Percentiles rank a stretch among this genome's conserved stretches.
These are phyloP conservation scores for Ceratobasidium sp. DNA, from an alignment of 1,284 basidiomycete genomes.

Conservation along the genomic window DNA sequence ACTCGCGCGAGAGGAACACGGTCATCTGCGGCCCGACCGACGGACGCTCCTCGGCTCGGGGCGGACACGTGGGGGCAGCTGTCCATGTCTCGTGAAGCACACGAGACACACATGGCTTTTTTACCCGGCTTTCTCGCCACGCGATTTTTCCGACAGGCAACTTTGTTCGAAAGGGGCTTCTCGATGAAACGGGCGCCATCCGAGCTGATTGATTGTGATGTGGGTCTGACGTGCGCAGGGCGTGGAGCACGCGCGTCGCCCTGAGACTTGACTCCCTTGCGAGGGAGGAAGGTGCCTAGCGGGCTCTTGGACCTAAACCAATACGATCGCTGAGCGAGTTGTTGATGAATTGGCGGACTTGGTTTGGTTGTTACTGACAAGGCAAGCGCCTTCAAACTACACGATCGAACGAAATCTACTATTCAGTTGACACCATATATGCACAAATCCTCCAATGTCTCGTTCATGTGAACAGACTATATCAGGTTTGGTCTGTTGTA, in stretches of 20 bases:
- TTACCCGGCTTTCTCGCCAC: constrained; percentile 29
- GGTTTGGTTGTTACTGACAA: constrained; percentile 3
- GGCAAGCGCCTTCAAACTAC: constrained; percentile 2
- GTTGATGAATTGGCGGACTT: neutral
- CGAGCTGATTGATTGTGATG: constrained; percentile 43
- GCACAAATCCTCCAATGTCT: constrained; percentile 22
- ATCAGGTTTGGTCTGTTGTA: constrained; percentile 37
- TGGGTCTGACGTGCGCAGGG: constrained; percentile 31
- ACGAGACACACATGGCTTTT: constrained; percentile 43
- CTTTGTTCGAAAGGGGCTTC: constrained; percentile 33
- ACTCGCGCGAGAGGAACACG: neutral
- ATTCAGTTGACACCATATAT: constrained; percentile 23
- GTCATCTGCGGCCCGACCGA: constrained; percentile 9
- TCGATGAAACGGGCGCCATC: constrained; percentile 37
- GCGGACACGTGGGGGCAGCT: constrained; percentile 38
- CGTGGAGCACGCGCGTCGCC: constrained; percentile 23
- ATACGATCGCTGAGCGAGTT: neutral
- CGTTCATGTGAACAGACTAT: constrained; percentile 22
- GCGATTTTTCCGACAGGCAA: constrained; percentile 31
- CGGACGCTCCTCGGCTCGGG: constrained; percentile 34
- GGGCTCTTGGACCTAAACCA: neutral
- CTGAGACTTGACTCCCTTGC: constrained; percentile 30
- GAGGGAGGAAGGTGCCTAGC: constrained; percentile 25
- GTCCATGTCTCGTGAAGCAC: constrained; percentile 40
- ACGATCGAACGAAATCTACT: constrained; percentile 4